Percentiles rank a stretch among this genome's conserved stretches.
These are phyloP conservation scores for Nicotiana tabacum DNA, from an alignment of 257 asterid genomes.

Conservation along the genomic window DNA sequence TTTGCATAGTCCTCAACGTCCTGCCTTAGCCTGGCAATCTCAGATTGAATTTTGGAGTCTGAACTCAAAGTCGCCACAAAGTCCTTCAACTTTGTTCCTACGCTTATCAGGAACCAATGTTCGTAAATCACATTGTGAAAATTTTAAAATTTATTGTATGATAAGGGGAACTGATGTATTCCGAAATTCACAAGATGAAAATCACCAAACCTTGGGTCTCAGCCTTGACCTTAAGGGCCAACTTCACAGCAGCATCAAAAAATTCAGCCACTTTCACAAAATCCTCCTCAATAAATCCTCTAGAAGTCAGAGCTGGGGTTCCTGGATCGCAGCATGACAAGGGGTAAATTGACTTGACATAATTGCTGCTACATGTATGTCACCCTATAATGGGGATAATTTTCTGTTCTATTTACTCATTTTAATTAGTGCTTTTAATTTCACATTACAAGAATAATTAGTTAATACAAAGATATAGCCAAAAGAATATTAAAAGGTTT, in stretches of 20 bases:
- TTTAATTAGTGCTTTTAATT: not conserved
- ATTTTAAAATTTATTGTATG: not conserved
- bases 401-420: not conserved
- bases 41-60: constrained; percentile 47
- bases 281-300: constrained; percentile 81
- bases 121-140: constrained; percentile 14
- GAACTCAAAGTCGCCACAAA: constrained; percentile 75
- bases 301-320: constrained; percentile 92
- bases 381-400: not conserved
- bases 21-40: constrained; percentile 48
- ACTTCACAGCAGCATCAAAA: constrained; percentile 78
- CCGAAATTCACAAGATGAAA: not conserved
- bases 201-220: constrained; percentile 52
- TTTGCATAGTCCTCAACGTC: constrained; percentile 84
- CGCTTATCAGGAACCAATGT: constrained; percentile 10
- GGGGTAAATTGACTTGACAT: constrained; percentile 1
- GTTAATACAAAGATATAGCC: not conserved
- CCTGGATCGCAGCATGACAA: constrained; percentile 37
- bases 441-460: not conserved
- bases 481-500: not conserved
- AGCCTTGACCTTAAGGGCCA: constrained; percentile 85
- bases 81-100: constrained; percentile 90
- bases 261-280: constrained; percentile 83
- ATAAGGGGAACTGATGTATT: not conserved
- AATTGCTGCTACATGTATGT: not conserved